These are phyloP conservation scores for Mucor indicus DNA, from an alignment of 371 early-diverging fungal genomes.

Conservation along the genomic window DNA sequence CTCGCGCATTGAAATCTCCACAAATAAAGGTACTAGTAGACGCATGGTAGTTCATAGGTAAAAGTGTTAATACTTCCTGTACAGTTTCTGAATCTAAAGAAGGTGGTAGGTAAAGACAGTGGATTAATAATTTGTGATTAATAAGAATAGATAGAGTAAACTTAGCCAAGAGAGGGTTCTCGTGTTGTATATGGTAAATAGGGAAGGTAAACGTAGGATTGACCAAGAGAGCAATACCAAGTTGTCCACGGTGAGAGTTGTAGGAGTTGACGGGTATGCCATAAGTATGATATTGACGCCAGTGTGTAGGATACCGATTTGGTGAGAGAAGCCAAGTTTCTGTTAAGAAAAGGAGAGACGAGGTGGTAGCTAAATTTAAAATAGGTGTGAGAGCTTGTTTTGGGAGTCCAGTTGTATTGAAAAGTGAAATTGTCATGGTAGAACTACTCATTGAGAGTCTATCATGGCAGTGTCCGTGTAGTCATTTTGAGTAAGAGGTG, in stretches of 20 bases:
- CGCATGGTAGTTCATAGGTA: no score
- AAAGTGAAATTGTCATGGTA: neutral
- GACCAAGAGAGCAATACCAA: neutral
- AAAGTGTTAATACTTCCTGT: no score
- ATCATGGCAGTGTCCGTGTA: neutral
- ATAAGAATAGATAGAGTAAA: neutral
- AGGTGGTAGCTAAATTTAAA: neutral
- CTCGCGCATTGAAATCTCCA: slow-evolving; percentile 8
- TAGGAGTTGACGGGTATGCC: neutral
- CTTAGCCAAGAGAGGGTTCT: neutral
- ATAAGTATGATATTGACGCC: neutral
- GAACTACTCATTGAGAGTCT: neutral
- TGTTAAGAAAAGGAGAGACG: neutral
- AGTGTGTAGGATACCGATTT: neutral
- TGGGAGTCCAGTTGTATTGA: slow-evolving; percentile 3
- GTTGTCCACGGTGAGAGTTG: neutral
- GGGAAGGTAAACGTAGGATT: neutral
- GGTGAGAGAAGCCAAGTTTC: neutral
- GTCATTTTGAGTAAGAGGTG: neutral
- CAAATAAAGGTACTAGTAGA: no score
- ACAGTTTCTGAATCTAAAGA: no score
- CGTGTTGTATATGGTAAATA: neutral
- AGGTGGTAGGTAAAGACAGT: neutral
- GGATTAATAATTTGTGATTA: neutral
- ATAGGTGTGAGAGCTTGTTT: slow-evolving; percentile 4